Evolutionary conservation across 176 grass and related monocot genomes (phyloP), one percentile per base, ranked within the genome.

Genomic region (Hyparrhenia diplandra): DNA sequence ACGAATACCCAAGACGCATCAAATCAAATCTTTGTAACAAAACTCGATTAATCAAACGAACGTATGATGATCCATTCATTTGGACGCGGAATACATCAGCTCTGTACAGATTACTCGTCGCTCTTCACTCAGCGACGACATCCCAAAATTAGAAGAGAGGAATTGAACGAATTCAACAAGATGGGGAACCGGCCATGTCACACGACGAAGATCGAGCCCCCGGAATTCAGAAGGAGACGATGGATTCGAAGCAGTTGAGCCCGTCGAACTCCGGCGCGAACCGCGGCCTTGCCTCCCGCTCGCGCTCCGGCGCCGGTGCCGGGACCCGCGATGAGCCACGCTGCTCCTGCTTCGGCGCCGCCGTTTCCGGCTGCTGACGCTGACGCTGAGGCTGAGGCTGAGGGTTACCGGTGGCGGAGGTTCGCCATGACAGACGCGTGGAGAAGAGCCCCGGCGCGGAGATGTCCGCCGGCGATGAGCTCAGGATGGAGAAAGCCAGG

Each of bases 211-310:
- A n/a, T n/a, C n/a, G 45, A 47, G 45, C 46, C 51, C 54, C 21
- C 8, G 21, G 2, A 6, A 18, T 49, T 76, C 54, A 82, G 69
- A 68, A 74, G 21, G 69, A 84, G n/a, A 88, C 51, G 0, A 94
- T 94, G 57, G 88, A 88, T 36, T 90, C 91, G 58, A 90, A 90
- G 85, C 88, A 94, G 73, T 90, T 65, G 73, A 94, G 47, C 20
- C 85, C 85, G 43, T 94, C 91, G n/a, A 94, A 90, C 79, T 94
- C 91, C 4, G 70, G 77, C 55, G 91, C 91, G 73, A 94, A 88
- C 70, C 91, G 80, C 6, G 87, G 46, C 77, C 27, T 59, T 10
- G 51, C 2, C 73, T 67, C 59, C 58, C 8, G 24, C 24, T 66
- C 67, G 76, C 23, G 60, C 54, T 45, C 41, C 14, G 71, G 3